Conservation (phyloP, 768 basidiomycete genomes). For the Amanita phalloides region DNA sequence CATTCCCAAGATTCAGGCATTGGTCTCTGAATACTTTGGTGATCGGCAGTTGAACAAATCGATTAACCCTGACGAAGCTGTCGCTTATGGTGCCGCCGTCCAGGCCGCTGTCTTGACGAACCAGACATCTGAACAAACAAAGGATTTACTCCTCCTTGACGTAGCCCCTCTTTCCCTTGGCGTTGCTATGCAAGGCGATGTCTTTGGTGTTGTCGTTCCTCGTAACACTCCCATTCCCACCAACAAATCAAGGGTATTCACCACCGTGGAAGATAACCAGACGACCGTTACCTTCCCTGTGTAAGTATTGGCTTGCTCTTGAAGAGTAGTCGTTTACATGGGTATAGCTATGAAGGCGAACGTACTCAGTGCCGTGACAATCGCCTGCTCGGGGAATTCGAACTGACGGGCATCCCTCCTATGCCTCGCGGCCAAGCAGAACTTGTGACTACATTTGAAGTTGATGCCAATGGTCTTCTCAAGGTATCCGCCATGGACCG, state of each 20-base stretch:
- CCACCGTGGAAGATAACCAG: constrained; percentile 99
- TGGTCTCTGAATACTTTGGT: constrained; percentile 98
- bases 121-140: constrained; percentile 97
- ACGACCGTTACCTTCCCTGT: constrained; percentile 99
- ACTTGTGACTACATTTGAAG: constrained; percentile 98
- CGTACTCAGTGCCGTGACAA: constrained; percentile 99
- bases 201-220: constrained; percentile 98
- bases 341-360: constrained; percentile 87
- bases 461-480: constrained; percentile 97
- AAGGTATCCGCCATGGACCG: constrained; percentile 99
- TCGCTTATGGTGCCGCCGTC: constrained; percentile 99
- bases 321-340: constrained; percentile 5
- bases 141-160: constrained; percentile 96
- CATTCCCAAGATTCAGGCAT: constrained; percentile 97
- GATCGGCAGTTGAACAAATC: constrained; percentile 99
- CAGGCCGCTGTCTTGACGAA: constrained; percentile 98
- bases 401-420: constrained; percentile 96
- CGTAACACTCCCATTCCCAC: constrained; percentile 99
- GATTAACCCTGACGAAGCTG: constrained; percentile 99
- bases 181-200: constrained; percentile 99
- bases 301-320: constrained; percentile 26
- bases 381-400: constrained; percentile 97
- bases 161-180: constrained; percentile 97
- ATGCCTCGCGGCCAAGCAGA: constrained; percentile 99
- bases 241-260: constrained; percentile 98